phyloP scores from a whole-genome alignment of 2,329 filamentous ascomycete genomes.

The Chrysoporthe austroafricana region DNA sequence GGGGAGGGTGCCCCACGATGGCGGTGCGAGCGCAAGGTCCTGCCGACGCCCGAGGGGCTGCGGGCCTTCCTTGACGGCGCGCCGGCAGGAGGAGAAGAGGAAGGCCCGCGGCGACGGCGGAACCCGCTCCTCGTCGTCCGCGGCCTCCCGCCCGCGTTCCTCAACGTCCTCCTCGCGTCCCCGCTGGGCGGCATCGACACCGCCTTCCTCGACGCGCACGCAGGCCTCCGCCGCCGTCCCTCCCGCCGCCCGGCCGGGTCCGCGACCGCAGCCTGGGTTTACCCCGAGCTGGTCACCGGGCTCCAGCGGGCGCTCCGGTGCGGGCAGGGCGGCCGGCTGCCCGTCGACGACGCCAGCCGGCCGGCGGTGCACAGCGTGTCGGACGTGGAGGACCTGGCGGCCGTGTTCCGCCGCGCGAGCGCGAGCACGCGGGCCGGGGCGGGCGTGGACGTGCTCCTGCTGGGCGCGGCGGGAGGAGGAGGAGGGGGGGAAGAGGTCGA shows the following conservation, averaged over 20 bases:
- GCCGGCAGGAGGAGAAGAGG: no score
- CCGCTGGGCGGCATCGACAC: constrained; percentile 35
- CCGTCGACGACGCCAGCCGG: constrained; percentile 30
- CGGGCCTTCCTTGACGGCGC: constrained; percentile 6
- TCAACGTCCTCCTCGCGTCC: constrained; percentile 30
- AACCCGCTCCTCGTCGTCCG: constrained; percentile 35
- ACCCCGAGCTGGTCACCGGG: constrained; percentile 37
- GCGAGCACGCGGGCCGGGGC: constrained; percentile 41
- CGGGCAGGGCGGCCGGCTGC: constrained; percentile 14
- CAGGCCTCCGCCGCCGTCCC: constrained; percentile 3
- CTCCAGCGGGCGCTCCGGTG: background rate
- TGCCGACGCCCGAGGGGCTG: constrained; percentile 30
- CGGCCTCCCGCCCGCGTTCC: constrained; percentile 32
- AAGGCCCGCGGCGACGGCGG: no score
- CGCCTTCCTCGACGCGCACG: constrained; percentile 40
- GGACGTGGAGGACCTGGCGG: constrained; percentile 26
- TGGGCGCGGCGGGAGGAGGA: constrained; percentile 37
- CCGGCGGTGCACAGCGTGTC: constrained; percentile 31
- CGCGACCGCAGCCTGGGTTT: constrained; percentile 32
- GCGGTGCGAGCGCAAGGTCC: constrained; percentile 20
- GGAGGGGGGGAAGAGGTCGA: constrained; percentile 30
- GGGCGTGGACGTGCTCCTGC: constrained; percentile 38
- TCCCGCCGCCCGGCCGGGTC: constrained; percentile 9
- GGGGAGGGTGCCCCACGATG: background rate
- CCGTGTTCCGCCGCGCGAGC: constrained; percentile 40